phyloP scores from a whole-genome alignment of 1,284 basidiomycete species.

The Ustilago xerochloae region DNA sequence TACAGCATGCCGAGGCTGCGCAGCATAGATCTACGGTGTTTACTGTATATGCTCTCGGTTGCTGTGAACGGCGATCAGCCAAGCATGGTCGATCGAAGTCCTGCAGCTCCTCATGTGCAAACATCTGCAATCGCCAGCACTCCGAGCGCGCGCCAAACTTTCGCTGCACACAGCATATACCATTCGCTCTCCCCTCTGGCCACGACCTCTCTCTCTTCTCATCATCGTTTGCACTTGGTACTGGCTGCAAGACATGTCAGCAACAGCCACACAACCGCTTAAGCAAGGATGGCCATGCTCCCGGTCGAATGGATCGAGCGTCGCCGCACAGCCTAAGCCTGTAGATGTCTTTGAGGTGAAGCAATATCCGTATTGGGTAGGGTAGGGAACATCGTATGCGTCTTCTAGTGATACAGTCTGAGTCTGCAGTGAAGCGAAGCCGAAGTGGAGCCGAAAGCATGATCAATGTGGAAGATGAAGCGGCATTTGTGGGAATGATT shows the following conservation, averaged over 20 bases:
- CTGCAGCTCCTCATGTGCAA: constrained; percentile 18
- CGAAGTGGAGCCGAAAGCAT: background rate
- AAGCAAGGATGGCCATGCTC: background rate
- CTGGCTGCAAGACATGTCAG: background rate
- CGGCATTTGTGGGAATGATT: too few relatives aligned
- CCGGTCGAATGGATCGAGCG: constrained; percentile 7
- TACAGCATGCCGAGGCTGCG: background rate
- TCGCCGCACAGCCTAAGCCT: constrained; percentile 3
- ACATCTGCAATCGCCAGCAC: constrained; percentile 1
- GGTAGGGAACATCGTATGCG: constrained; percentile 1
- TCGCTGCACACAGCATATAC: constrained; percentile 45
- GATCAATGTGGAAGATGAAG: too few relatives aligned
- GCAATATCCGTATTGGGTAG: background rate
- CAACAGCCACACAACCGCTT: constrained; percentile 13
- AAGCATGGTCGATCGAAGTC: constrained; percentile 26
- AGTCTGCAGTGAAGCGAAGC: background rate
- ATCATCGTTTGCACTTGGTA: background rate
- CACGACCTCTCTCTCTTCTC: background rate
- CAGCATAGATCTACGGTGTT: constrained; percentile 10
- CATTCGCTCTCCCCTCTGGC: background rate
- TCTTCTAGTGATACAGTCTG: constrained; percentile 40
- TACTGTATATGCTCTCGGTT: constrained; percentile 12
- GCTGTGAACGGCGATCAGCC: constrained; percentile 4
- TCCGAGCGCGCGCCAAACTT: constrained; percentile 15
- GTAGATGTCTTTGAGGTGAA: too few relatives aligned